Base-by-base conservation (phyloP, 192 early-diverging fungal genomes). In the Linnemannia hyalina region DNA sequence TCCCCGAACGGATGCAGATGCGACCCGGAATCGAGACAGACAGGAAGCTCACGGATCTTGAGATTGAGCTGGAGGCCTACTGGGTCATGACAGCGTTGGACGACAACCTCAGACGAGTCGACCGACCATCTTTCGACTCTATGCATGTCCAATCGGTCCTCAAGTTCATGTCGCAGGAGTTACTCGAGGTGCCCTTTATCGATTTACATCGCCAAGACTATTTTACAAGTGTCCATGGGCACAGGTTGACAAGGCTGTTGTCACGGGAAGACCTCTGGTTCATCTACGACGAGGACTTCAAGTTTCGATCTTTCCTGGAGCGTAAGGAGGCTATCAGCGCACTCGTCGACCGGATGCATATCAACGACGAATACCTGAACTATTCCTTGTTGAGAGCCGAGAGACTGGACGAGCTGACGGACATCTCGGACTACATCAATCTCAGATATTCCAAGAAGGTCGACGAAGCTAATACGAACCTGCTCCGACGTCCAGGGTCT, bases 1-100 rank as follows among this genome's bases (percentile, higher is more conserved):
- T 99, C 0, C 98, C 98, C 11, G 98, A 99, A 82, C 94, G 98
- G 68, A 93, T 98, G 85, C 97, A 97, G 80, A 91, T 97, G 88
- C 92, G 94, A 10, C 87, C 86, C 40, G 91, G 89, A 20, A 74
- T 92, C 49, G 46, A 75, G n/a, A 73, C 78, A 1, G 82, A 87
- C 44, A 36, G 82, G 36, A 52, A 73, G n/a, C 82, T 94, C 41
- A 91, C 86, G 1, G 91, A 92, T 26, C 90, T 93, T 40, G 92
- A 95, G 70, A 89, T 95, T 11, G 90, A 93, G 57, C 92, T 93
- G 76, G 94, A 94, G 82, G 89, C 92, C 8, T 88, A 89, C 18
- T 95, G 93, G 93, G 91, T 93, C 36, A 81, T 90, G 0, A 84
- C 80, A 26, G 69, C 76, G 36, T 52, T 79, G 52, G 80, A 82